These are phyloP conservation scores for Phytopythium mirpurense DNA, from an alignment of 352 stramenopile species.

Conservation along the genomic window DNA sequence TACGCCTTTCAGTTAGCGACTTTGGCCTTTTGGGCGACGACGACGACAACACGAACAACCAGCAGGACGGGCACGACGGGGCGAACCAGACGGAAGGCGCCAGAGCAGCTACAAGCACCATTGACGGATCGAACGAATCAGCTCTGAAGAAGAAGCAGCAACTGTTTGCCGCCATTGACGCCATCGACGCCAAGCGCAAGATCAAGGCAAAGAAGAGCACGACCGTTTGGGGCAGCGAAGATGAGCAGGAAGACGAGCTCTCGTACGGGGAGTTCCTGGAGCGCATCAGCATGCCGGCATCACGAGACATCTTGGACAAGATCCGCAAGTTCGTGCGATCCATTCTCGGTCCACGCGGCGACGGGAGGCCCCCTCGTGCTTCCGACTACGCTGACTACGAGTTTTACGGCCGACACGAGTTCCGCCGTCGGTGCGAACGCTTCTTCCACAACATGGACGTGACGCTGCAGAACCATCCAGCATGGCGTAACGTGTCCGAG, in stretches of 20 bases:
- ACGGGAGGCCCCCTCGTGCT: slow-evolving; percentile 57
- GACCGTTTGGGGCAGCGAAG: slow-evolving; percentile 15
- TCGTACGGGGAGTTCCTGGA: slow-evolving; percentile 80
- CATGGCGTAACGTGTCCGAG: slow-evolving; percentile 66
- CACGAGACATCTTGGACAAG: slow-evolving; percentile 61
- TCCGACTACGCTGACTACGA: slow-evolving; percentile 76
- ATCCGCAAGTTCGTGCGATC: slow-evolving; percentile 77
- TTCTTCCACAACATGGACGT: slow-evolving; percentile 80
- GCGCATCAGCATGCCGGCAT: slow-evolving; percentile 62
- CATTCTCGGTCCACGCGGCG: slow-evolving; percentile 68
- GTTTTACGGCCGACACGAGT: slow-evolving; percentile 74
- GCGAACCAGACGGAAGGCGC: neutral
- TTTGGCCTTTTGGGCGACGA: slow-evolving; percentile 64
- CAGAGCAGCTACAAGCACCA: neutral
- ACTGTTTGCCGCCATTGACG: slow-evolving; percentile 57
- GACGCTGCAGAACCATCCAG: slow-evolving; percentile 39
- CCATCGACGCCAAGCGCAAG: slow-evolving; percentile 21
- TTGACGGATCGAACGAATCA: neutral
- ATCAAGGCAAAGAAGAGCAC: slow-evolving; percentile 12
- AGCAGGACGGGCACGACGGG: slow-evolving; percentile 15
- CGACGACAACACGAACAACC: slow-evolving; percentile 14
- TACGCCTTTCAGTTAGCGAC: slow-evolving; percentile 66
- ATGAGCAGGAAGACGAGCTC: slow-evolving; percentile 36
- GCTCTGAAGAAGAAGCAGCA: slow-evolving; percentile 15
- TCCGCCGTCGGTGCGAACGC: slow-evolving; percentile 50